Evolutionary conservation across 2,329 filamentous ascomycete species (phyloP).

Genomic region (Neocucurbitaria cava): DNA sequence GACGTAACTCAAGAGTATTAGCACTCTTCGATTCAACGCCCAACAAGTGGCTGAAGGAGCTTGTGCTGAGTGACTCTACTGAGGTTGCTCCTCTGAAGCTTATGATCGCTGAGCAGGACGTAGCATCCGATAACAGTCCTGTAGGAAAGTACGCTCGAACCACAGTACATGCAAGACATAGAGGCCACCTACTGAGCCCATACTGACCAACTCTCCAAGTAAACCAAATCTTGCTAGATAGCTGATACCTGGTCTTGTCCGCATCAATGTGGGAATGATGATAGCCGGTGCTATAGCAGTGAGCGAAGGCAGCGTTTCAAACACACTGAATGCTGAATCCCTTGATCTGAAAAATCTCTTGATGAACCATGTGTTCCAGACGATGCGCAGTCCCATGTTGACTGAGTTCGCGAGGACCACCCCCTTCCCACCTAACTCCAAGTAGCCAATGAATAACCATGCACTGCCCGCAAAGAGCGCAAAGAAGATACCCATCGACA

Average conservation of each 20-base stretch:
- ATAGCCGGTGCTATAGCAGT: conserved; percentile 47
- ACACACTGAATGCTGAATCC: conserved; percentile 24
- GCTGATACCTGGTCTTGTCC: conserved; percentile 27
- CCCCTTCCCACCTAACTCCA: conserved; percentile 76
- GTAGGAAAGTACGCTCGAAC: conserved; percentile 41
- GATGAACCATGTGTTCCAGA: conserved; percentile 82
- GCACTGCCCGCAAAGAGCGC: conserved; percentile 76
- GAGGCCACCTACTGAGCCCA: conserved; percentile 45
- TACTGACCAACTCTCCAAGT: conserved; percentile 51
- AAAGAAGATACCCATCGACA: conserved; percentile 86
- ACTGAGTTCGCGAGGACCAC: conserved; percentile 86
- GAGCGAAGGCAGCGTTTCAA: conserved; percentile 26
- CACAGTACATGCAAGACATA: conserved; percentile 46
- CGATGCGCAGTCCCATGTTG: conserved; percentile 86
- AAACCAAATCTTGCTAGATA: conserved; percentile 47
- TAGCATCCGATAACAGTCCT: conserved; percentile 45
- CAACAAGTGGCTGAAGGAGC: not conserved
- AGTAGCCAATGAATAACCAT: conserved; percentile 74
- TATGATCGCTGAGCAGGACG: conserved; percentile 14
- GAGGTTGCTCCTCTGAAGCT: not conserved
- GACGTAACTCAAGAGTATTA: not conserved
- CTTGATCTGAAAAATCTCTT: conserved; percentile 42
- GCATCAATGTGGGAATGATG: conserved; percentile 48
- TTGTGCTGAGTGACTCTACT: not conserved
- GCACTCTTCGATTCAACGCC: not conserved